Percentiles rank a stretch among this genome's conserved stretches.
Conservation (phyloP, 495 filamentous ascomycete genomes). For the Alectoria sarmentosa region DNA sequence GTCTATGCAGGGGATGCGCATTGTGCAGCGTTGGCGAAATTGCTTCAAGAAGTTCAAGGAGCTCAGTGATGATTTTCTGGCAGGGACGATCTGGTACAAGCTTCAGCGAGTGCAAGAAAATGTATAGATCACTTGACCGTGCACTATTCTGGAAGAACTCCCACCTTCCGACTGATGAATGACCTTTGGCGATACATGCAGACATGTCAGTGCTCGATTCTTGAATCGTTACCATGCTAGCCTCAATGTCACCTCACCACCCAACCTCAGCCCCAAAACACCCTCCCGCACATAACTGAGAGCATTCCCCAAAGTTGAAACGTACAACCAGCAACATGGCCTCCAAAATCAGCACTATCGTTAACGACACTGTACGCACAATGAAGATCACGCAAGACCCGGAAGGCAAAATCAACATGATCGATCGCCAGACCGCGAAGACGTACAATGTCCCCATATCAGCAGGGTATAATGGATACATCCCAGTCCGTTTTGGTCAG, state of each 20-base stretch:
- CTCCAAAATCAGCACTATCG: background rate
- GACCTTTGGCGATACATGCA: background rate
- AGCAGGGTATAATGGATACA: background rate
- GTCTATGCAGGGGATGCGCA: background rate
- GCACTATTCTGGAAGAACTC: background rate
- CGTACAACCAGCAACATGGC: background rate
- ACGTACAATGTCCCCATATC: background rate
- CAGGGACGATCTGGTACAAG: background rate
- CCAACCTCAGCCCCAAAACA: background rate
- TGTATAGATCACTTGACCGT: background rate
- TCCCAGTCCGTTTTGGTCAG: background rate
- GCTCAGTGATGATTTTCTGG: background rate
- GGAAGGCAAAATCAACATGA: background rate
- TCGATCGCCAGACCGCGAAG: background rate
- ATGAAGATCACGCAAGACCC: background rate
- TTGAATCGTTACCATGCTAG: background rate
- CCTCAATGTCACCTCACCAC: background rate
- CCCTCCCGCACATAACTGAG: background rate
- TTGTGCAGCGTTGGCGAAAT: constrained; percentile 1
- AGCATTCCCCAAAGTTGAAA: background rate
- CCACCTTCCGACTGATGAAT: background rate
- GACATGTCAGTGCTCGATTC: background rate
- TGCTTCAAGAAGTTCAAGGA: constrained; percentile 8
- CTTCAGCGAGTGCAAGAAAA: background rate
- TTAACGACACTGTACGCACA: background rate